phyloP scores from a whole-genome alignment of 257 asterid genomes.

The Scutellaria barbata region DNA sequence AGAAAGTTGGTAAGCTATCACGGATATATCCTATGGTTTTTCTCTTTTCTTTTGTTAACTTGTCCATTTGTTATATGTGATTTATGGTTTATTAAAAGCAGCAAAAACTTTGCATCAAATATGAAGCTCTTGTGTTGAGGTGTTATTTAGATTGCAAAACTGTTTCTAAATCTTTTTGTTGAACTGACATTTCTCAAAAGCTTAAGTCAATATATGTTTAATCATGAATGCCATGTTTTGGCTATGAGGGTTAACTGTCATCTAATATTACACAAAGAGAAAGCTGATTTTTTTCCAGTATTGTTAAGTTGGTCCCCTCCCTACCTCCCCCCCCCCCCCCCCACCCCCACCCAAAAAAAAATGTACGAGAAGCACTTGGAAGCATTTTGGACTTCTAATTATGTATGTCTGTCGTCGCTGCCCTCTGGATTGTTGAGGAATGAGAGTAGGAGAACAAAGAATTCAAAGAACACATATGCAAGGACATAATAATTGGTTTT shows the following conservation, averaged over 20 bases:
- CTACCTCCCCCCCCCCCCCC: background rate
- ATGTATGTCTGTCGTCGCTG: background rate
- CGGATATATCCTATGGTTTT: conserved; percentile 5
- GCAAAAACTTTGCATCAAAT: conserved; percentile 22
- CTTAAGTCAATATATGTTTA: background rate
- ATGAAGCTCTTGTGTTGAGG: conserved; percentile 2
- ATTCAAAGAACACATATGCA: background rate
- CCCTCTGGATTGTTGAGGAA: background rate
- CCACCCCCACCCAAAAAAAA: background rate
- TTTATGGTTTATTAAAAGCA: conserved; percentile 3
- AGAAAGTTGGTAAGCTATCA: conserved; percentile 72
- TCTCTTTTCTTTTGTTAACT: background rate
- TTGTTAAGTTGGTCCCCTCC: background rate
- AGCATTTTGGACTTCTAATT: background rate
- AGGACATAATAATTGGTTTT: background rate
- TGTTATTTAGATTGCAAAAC: conserved; percentile 14
- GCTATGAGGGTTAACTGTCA: background rate
- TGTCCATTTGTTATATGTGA: background rate
- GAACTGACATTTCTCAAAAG: background rate
- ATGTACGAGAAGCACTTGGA: background rate
- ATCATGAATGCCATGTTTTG: conserved; percentile 6
- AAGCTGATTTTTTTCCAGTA: background rate
- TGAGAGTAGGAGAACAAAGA: background rate
- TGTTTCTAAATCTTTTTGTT: background rate
- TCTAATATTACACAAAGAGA: background rate